These are phyloP conservation scores for Coix lacrymajobi DNA, from an alignment of 176 grass and related monocot species.

Conservation along the genomic window DNA sequence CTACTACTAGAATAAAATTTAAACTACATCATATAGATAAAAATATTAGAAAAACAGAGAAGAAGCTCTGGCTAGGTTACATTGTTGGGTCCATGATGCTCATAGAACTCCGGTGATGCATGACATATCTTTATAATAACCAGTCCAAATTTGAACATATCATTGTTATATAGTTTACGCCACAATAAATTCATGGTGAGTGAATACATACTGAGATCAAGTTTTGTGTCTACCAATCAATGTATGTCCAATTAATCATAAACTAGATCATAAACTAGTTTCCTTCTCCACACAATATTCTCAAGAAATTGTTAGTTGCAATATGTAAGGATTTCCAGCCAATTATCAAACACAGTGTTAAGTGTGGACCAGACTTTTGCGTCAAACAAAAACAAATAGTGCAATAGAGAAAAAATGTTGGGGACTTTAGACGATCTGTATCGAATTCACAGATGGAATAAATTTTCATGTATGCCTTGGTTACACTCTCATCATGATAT, in stretches of 20 bases:
- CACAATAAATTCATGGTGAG: background rate
- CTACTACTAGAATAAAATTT: slow-evolving; percentile 4
- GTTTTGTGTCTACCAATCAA: background rate
- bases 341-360: background rate
- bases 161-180: background rate
- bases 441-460: background rate
- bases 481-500: background rate
- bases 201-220: background rate
- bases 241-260: background rate
- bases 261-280: background rate
- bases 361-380: background rate
- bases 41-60: background rate
- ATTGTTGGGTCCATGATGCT: background rate
- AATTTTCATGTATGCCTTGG: background rate
- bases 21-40: background rate
- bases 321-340: background rate
- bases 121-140: background rate
- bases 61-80: background rate
- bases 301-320: background rate
- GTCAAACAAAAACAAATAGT: slow-evolving; percentile 5
- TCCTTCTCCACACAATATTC: background rate
- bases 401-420: background rate
- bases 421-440: background rate
- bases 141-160: background rate
- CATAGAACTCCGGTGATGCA: background rate